Evolutionary conservation across 1,139 yeast species (phyloP), one percentile per base, ranked within the genome.

Genomic region (Hansenula sp.): DNA sequence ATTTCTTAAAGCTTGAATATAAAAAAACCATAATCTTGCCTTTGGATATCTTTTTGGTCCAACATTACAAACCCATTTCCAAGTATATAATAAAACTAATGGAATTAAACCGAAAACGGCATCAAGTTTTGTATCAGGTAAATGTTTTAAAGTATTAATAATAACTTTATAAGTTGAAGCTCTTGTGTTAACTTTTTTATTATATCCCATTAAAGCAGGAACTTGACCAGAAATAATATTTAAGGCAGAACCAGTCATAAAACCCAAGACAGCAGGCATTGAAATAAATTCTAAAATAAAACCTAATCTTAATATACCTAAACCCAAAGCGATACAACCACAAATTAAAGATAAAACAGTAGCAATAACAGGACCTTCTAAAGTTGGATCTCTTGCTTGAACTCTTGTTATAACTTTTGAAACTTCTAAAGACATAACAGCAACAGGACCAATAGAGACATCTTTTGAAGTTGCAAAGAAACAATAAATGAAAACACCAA

Each of bases 401-500:
- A 89, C 94, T 40, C 71, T 70, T 26, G 77, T 75, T 42, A 89
- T 73, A 38, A 87, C 90, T 59, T 83, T 86, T 36, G 90, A 79
- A 25, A 87, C 89, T 61, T 89, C 90, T 50, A 80, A 62, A 13
- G 96, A 86, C 96, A 90, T 89, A 46, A 90, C 97, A 2, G 97
- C 97, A 30, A 90, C 97, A 6, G 97, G 97, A 26, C 97, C 97
- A 55, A 90, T 89, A 46, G 94, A 84, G 34, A 90, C 96, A 70
- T 90, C 97, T 64, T 89, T 90, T 17, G 95, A 85, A 16, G 97
- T 90, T 14, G 97, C 97, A 61, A 90, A 90, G 55, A 89, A 76
- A 37, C 95, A 82, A 61, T 90, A 90, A 42, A 85, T 77, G 59
- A 88, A 77, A 16, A 89, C 95, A 57, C 97, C 97, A 37, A 90